Conservation (phyloP, 2,329 filamentous ascomycete genomes). For the Botryotinia narcissicola region DNA sequence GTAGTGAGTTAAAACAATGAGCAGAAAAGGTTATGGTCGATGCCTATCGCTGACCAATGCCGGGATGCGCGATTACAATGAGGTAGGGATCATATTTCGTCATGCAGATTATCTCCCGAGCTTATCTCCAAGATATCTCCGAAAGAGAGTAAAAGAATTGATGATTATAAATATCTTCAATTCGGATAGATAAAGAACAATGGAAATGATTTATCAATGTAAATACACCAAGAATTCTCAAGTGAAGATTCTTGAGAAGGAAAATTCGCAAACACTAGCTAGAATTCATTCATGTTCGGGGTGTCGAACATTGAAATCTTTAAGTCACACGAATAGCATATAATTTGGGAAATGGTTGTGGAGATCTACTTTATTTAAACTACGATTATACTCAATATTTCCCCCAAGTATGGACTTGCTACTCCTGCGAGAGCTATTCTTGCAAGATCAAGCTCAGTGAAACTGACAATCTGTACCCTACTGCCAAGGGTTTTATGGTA, state of each 20-base stretch:
- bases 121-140: constrained; percentile 19
- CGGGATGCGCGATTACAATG: neutral
- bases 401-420: neutral
- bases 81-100: constrained; percentile 10
- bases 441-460: neutral
- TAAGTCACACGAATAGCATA: neutral
- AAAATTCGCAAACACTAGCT: neutral
- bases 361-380: neutral
- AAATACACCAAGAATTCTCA: neutral
- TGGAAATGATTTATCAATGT: neutral
- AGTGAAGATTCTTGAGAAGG: neutral
- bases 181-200: neutral
- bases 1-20: neutral
- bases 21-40: neutral
- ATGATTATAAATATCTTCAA: neutral
- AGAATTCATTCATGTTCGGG: neutral
- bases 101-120: constrained; percentile 4
- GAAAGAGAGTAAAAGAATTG: no score
- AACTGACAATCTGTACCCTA: neutral
- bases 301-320: neutral
- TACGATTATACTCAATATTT: neutral
- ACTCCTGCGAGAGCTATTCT: neutral
- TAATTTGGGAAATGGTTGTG: neutral
- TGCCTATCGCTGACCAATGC: constrained; percentile 17
- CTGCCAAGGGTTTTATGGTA: neutral